Evolutionary conservation across 371 early-diverging fungal genomes (phyloP).

Genomic region (Mortierella sp.): DNA sequence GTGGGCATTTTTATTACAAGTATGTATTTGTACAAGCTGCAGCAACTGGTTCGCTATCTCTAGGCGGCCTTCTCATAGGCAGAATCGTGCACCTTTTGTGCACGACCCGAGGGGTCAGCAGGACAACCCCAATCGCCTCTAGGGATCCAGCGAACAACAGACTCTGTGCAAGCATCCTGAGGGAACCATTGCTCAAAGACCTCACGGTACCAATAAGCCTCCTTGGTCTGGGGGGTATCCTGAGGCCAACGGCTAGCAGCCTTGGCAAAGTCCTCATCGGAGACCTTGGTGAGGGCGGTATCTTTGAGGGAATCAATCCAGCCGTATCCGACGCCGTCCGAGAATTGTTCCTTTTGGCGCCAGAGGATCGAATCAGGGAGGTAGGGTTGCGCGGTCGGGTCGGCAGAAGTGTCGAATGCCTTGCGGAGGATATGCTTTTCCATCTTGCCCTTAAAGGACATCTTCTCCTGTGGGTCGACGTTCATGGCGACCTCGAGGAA

Average conservation of each 20-base stretch:
- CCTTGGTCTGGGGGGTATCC: constrained; percentile 95
- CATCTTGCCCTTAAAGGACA: constrained; percentile 77
- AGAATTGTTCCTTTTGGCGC: constrained; percentile 99
- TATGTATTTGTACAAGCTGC: too few species aligned
- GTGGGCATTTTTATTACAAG: too few species aligned
- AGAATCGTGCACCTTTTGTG: constrained; percentile 89
- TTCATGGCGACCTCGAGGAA: constrained; percentile 93
- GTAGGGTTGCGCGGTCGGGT: constrained; percentile 82
- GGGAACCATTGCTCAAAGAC: constrained; percentile 95
- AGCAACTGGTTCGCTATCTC: not conserved
- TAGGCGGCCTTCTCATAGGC: constrained; percentile 66
- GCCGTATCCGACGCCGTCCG: constrained; percentile 96
- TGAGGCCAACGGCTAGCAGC: constrained; percentile 83
- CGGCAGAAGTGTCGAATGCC: constrained; percentile 84
- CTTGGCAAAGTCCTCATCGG: constrained; percentile 81
- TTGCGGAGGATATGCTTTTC: constrained; percentile 93
- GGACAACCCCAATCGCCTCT: constrained; percentile 97
- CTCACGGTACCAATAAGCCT: constrained; percentile 94
- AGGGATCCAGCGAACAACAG: constrained; percentile 96
- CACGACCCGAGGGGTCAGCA: constrained; percentile 97
- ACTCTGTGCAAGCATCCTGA: constrained; percentile 87
- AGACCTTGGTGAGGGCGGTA: constrained; percentile 74
- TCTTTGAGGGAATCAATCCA: constrained; percentile 96
- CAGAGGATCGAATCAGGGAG: constrained; percentile 93
- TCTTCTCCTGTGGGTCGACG: constrained; percentile 84